A percentile compares a stretch with the other conserved stretches of the same genome.
Evolutionary conservation across 371 early-diverging fungal species (phyloP).

Genomic region (Synchytrium microbalum): DNA sequence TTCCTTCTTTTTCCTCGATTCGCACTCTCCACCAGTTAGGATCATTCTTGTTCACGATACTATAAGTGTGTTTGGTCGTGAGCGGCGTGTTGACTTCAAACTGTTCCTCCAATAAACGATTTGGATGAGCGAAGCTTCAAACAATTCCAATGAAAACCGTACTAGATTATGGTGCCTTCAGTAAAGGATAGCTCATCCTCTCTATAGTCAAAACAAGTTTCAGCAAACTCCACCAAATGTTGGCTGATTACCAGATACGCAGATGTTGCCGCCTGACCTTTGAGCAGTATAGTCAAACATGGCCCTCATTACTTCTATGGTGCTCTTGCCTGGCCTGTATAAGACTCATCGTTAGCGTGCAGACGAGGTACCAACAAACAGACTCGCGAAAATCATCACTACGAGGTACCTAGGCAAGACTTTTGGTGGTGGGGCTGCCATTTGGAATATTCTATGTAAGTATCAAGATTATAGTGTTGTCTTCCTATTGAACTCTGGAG

Average conservation of each 20-base stretch:
- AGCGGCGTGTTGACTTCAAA: too few relatives aligned
- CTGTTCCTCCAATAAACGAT: too few relatives aligned
- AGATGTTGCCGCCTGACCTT: too few relatives aligned
- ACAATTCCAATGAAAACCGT: conserved; percentile 9
- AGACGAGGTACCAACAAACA: neutral
- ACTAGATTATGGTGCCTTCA: conserved; percentile 40
- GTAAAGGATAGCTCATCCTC: conserved; percentile 37
- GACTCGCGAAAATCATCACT: neutral
- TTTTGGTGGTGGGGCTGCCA: neutral
- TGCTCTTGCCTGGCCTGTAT: conserved; percentile 31
- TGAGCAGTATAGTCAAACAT: conserved; percentile 37
- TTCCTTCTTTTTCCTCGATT: conserved; percentile 35
- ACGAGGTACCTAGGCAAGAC: neutral
- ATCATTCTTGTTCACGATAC: conserved; percentile 38
- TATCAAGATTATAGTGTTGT: too few relatives aligned
- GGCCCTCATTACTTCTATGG: conserved; percentile 38
- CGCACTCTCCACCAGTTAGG: conserved; percentile 46
- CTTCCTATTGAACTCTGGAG: too few relatives aligned
- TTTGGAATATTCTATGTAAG: too few relatives aligned
- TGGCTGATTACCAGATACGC: too few relatives aligned
- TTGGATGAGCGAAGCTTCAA: too few relatives aligned
- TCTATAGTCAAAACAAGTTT: too few relatives aligned
- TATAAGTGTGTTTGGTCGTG: conserved; percentile 11
- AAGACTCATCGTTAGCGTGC: neutral
- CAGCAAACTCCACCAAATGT: too few relatives aligned